Evolutionary conservation across 2,329 filamentous ascomycete genomes (phyloP).

Genomic region (Diaporthe sp.): DNA sequence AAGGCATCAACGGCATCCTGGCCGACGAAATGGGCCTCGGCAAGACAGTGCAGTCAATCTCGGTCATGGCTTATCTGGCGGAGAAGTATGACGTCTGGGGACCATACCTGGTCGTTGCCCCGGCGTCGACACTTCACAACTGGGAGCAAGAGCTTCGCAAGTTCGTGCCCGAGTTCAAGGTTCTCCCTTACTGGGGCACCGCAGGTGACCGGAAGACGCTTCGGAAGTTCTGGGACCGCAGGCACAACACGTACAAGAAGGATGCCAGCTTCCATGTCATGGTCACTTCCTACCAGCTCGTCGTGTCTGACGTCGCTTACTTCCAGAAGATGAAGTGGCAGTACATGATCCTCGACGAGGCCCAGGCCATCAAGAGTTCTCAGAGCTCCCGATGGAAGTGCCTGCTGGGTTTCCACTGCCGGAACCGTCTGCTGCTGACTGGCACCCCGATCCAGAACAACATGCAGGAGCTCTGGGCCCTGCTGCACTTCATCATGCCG

Average conservation of each 20-base stretch:
- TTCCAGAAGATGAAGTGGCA: constrained; percentile 99
- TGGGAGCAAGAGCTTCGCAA: constrained; percentile 98
- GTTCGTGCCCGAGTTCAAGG: constrained; percentile 95
- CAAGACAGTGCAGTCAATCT: constrained; percentile 99
- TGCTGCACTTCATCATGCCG: constrained; percentile 99
- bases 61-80: constrained; percentile 98
- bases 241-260: constrained; percentile 94
- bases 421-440: constrained; percentile 92
- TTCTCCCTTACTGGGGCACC: constrained; percentile 97
- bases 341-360: constrained; percentile 99
- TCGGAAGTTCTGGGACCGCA: constrained; percentile 98
- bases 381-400: constrained; percentile 98
- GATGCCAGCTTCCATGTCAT: constrained; percentile 96
- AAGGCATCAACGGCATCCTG: constrained; percentile 99
- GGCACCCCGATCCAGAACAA: constrained; percentile 99
- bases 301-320: constrained; percentile 95
- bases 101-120: constrained; percentile 95
- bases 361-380: constrained; percentile 98
- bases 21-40: constrained; percentile 99
- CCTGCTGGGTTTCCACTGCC: constrained; percentile 91
- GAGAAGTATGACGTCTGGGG: constrained; percentile 99
- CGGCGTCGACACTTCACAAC: constrained; percentile 96
- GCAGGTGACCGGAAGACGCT: constrained; percentile 95
- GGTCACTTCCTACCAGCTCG: constrained; percentile 96
- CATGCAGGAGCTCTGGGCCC: constrained; percentile 98